Base-by-base conservation (phyloP, 305 asterid species). In the Galium porrigens region DNA sequence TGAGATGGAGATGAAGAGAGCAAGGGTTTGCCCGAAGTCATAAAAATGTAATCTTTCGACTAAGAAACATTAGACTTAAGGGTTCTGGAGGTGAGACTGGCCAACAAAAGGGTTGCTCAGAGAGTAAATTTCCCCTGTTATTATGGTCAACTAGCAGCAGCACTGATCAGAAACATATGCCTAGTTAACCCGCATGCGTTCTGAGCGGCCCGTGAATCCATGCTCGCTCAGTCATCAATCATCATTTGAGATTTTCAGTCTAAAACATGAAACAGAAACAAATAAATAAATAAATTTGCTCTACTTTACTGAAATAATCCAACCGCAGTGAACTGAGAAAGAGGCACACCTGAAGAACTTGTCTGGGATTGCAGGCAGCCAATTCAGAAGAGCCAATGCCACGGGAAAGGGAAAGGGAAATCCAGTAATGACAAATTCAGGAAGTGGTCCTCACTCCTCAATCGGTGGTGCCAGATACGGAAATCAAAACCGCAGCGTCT, bases 11-110 rank as follows among this genome's bases (percentile, higher is more conserved):
- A 72, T 33, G 75, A 61, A 68, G 86, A 70, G 72, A 86, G 78
- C 82, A 85, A 77, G 27, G 89, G 90, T 78, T 84, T 81, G 77
- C 78, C 86, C 66, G 92, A 83, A 76, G 87, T 82, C 97, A 88
- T 86, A 82, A 70, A 84, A 72, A 69, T 15, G 72, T 49, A 79
- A 79, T 72, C 76, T 76, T 77, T 75, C 80, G 75, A 63, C 72
- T 63, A 61, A 64, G 68, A 75, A 75, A 75, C 83, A 83, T 79
- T 73, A 76, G 78, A 66, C 30, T 30, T 30, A 64, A 75, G 66
- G 70, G 63, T 68, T 72, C 62, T 41, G 65, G 73, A 70, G 71
- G 69, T 64, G 62, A 44, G 52, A 72, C 69, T 65, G 51, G 63
- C 67, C 52, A 54, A 70, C 53, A 66, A 73, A 8, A 74, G 44